Evolutionary conservation across 805 yeast species (phyloP).

Genomic region (Kazachstania viticola): DNA sequence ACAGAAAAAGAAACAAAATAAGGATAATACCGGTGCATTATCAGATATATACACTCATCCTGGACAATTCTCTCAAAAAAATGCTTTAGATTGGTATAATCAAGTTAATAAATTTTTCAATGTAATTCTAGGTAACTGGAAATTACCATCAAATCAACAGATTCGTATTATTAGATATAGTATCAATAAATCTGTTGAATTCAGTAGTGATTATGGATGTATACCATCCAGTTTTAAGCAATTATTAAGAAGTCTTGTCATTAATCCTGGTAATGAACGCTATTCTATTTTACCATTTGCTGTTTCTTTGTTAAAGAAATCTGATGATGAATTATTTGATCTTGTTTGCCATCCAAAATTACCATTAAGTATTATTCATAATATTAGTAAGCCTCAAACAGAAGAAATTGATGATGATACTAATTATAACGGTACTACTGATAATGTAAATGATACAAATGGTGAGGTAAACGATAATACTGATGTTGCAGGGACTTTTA

Average conservation of each 20-base stretch:
- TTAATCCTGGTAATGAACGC: slow-evolving; percentile 56
- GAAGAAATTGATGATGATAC: not conserved
- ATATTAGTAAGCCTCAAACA: slow-evolving; percentile 12
- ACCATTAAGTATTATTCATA: slow-evolving; percentile 35
- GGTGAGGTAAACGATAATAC: slow-evolving; percentile 4
- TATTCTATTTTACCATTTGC: slow-evolving; percentile 66
- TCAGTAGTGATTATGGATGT: slow-evolving; percentile 18
- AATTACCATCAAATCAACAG: slow-evolving; percentile 52
- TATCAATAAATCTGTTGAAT: slow-evolving; percentile 28
- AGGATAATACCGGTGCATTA: slow-evolving; percentile 38
- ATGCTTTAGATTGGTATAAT: slow-evolving; percentile 29
- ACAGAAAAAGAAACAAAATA: slow-evolving; percentile 30
- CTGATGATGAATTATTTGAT: slow-evolving; percentile 40
- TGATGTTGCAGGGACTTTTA: not conserved
- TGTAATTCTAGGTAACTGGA: slow-evolving; percentile 35
- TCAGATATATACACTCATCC: slow-evolving; percentile 62
- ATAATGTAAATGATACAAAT: not conserved
- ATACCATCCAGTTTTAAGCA: slow-evolving; percentile 23
- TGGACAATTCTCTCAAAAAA: slow-evolving; percentile 37
- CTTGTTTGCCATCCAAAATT: slow-evolving; percentile 65
- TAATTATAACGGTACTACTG: not conserved
- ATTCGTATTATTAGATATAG: slow-evolving; percentile 42
- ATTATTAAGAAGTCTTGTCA: slow-evolving; percentile 43
- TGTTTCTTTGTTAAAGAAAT: slow-evolving; percentile 34
- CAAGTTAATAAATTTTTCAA: slow-evolving; percentile 34